Percentiles rank a stretch among this genome's conserved stretches.
Conservation (phyloP, 495 filamentous ascomycete genomes). For the Aspergillus coremiiformis region DNA sequence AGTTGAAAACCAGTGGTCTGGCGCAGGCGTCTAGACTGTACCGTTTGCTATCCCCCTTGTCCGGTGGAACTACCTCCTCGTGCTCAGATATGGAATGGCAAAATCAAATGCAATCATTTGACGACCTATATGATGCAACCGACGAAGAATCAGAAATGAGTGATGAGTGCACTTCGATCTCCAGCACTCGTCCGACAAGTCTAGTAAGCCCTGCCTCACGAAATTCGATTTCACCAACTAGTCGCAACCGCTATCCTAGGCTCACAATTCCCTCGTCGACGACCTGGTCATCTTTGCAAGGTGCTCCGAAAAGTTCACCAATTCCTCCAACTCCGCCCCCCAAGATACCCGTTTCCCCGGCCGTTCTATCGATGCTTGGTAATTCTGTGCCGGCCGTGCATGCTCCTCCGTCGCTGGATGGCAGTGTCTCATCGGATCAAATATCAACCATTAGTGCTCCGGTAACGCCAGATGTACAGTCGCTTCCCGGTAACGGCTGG, state of each 20-base stretch:
- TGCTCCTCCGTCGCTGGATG: conserved; percentile 81
- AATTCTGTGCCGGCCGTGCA: conserved; percentile 64
- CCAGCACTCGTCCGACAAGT: conserved; percentile 36
- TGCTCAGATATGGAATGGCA: conserved; percentile 43
- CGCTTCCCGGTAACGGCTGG: conserved; percentile 44
- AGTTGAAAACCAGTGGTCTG: conserved; percentile 31
- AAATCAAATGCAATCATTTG: conserved; percentile 50
- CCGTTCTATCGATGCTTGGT: conserved; percentile 58
- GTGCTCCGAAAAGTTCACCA: conserved; percentile 52
- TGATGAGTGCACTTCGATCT: conserved; percentile 39
- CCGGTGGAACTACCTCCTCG: conserved; percentile 32
- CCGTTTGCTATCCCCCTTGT: conserved; percentile 31
- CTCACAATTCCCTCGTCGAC: conserved; percentile 65
- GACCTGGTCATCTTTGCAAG: conserved; percentile 49
- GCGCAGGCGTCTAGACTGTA: conserved; percentile 25
- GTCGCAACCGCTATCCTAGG: conserved; percentile 51
- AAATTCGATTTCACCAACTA: conserved; percentile 35
- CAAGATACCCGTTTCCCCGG: conserved; percentile 71
- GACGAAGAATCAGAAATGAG: conserved; percentile 57
- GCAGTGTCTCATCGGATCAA: conserved; percentile 78
- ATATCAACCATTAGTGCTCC: conserved; percentile 71
- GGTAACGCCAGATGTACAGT: conserved; percentile 65
- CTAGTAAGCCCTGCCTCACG: conserved; percentile 32
- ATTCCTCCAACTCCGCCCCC: conserved; percentile 69
- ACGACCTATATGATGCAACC: conserved; percentile 79